Evolutionary conservation across 1,284 basidiomycete genomes (phyloP), one percentile per base, ranked within the genome.

Genomic region (Acaromyces ingoldii): DNA sequence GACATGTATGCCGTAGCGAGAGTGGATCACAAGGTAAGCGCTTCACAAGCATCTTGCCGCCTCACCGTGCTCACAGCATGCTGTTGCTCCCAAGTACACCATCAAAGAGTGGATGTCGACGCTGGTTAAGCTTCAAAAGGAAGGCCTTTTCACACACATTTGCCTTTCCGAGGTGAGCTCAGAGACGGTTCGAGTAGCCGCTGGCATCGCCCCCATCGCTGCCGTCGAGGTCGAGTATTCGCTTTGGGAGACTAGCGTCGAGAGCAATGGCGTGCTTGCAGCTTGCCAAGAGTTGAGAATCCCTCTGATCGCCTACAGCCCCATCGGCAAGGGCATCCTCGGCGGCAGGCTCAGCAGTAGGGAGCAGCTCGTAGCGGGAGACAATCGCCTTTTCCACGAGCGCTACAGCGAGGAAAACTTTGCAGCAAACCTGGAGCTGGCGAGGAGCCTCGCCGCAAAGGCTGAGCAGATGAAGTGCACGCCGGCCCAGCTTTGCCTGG

Each of bases 181-280:
- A 5, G 49, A 50, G 3, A 60, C 60, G 2, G 65, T 74, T 48
- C 51, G 63, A 17, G 40, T 50, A 15, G 68, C 70, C 0, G 55
- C 43, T 30, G 55, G 42, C n/a, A 57, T 62, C 0, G 58, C 56
- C n/a, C 64, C 62, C 2, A 59, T 86, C 57, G 72, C 82, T 1
- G 83, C 82, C 3, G 75, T 85, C 22, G 83, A 86, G 72, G 76
- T 84, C 29, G 85, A 86, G 70, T 82, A 82, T 67, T 83, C 82
- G 2, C 83, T 84, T 0, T 85, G 84, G 76, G 79, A 79, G 15
- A 77, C 73, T 29, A 76, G 78, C 43, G 77, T 78, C 21, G 79
- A 81, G 53, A 70, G 76, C 40, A 70, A 75, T 44, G 77, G 76
- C 13, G 78, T 76, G 19, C 49, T 77, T 43, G 58, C 61, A 0